Conservation (phyloP, 805 yeast genomes). For the Candida schatavii region DNA sequence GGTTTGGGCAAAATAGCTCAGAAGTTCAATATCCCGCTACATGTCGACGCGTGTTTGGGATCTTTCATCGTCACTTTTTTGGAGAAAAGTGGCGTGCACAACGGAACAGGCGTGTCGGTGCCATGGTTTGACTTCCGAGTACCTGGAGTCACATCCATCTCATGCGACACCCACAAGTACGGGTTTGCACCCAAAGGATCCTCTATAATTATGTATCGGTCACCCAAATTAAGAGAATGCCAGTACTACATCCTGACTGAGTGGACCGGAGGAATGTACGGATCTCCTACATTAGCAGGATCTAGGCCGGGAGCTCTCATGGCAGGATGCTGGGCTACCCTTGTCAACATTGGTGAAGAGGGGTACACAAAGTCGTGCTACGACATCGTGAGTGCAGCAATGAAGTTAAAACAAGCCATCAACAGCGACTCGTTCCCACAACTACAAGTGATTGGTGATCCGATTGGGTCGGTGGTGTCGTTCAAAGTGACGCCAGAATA, state of each 20-base stretch:
- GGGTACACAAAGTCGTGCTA: slow-evolving; percentile 71
- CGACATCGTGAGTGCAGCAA: slow-evolving; percentile 66
- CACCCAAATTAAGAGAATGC: slow-evolving; percentile 59
- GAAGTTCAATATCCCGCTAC: slow-evolving; percentile 76
- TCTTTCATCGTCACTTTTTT: slow-evolving; percentile 85
- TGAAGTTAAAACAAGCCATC: slow-evolving; percentile 48
- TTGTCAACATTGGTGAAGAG: slow-evolving; percentile 75
- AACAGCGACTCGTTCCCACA: slow-evolving; percentile 40
- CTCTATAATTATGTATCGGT: slow-evolving; percentile 86
- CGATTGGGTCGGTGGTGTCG: slow-evolving; percentile 76
- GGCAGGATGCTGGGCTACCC: slow-evolving; percentile 98
- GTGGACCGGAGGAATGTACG: slow-evolving; percentile 96
- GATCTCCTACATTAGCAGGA: slow-evolving; percentile 95
- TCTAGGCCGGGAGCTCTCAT: slow-evolving; percentile 95
- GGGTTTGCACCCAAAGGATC: slow-evolving; percentile 99
- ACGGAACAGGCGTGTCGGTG: slow-evolving; percentile 31
- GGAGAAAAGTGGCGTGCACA: slow-evolving; percentile 52
- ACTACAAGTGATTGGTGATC: slow-evolving; percentile 78
- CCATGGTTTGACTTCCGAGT: slow-evolving; percentile 81
- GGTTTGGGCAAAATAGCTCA: slow-evolving; percentile 63
- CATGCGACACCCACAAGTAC: slow-evolving; percentile 99
- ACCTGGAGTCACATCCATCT: slow-evolving; percentile 90
- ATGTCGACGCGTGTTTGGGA: slow-evolving; percentile 95
- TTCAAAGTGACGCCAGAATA: slow-evolving; percentile 50
- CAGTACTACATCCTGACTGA: slow-evolving; percentile 82